phyloP scores from a whole-genome alignment of 495 filamentous ascomycete species.

The Aspergillus baeticus region DNA sequence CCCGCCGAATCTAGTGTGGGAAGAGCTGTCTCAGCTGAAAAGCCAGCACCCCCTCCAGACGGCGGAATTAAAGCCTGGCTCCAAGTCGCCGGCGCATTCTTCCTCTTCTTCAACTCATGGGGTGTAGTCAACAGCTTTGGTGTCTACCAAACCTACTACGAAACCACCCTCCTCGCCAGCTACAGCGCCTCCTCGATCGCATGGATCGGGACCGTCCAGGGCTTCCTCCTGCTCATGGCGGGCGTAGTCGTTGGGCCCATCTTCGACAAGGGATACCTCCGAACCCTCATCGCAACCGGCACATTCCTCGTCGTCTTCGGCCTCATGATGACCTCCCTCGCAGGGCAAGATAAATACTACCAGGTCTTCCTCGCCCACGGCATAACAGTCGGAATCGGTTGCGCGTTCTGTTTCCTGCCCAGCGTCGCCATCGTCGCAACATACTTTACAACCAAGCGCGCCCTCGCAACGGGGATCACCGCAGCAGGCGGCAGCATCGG shows the following conservation, averaged over 20 bases:
- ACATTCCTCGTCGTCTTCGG: slow-evolving; percentile 11
- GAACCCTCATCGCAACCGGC: background rate
- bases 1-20: too few relatives aligned
- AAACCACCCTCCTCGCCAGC: slow-evolving; percentile 15
- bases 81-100: background rate
- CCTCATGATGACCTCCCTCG: slow-evolving; percentile 27
- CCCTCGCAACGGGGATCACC: slow-evolving; percentile 3
- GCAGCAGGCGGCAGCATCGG: slow-evolving; percentile 4
- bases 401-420: background rate
- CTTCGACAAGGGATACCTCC: slow-evolving; percentile 6
- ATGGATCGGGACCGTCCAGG: slow-evolving; percentile 45
- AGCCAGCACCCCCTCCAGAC: background rate
- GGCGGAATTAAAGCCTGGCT: background rate
- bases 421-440: background rate
- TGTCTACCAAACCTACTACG: slow-evolving; percentile 33
- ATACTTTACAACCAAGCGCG: background rate
- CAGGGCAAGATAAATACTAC: slow-evolving; percentile 25
- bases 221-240: slow-evolving; percentile 32
- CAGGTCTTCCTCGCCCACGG: slow-evolving; percentile 33
- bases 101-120: slow-evolving; percentile 7
- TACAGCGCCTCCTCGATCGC: slow-evolving; percentile 35
- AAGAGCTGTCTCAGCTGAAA: background rate
- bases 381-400: slow-evolving; percentile 25
- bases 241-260: slow-evolving; percentile 22
- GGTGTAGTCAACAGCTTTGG: background rate